Evolutionary conservation across 306 rosid species (phyloP), one percentile per base, ranked within the genome.

Genomic region (Ammopiptanthus mongolicus): DNA sequence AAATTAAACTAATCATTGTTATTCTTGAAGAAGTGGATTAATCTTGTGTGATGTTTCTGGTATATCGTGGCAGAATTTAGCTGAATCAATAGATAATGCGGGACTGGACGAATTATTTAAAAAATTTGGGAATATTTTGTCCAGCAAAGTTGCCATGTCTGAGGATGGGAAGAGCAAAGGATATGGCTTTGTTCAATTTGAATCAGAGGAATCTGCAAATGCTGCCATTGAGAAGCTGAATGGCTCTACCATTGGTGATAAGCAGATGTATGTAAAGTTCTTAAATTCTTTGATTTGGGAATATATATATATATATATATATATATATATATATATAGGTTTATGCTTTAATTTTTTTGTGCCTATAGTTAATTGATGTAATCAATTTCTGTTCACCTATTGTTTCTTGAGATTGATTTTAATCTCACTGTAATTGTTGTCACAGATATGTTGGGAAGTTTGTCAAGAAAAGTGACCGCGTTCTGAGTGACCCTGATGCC

Each of bases 141-240:
- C 96, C 47, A 81, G 97, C 91, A 93, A 93, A 86, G 87, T 93
- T 77, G 91, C 84, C 41, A 83, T 42, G 74, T 84, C 84, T 46
- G 98, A 93, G 22, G 93, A 86, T 81, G 98, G 97, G 62, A 91
- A 86, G 84, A 89, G 96, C 71, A 91, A 83, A 80, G 93, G 98
- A 46, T 87, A 93, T 51, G 97, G 97, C 51, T 93, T 91, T 88
- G 90, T 93, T 78, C 98, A 93, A 78, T 93, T 93, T 53, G 96
- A 91, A 56, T 69, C 86, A 34, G 97, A 88, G 86, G 96, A 89
- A 33, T 88, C 92, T 76, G 93, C 94, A 51, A 81, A 53, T 77
- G 83, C 83, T 76, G 97, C 97, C 68, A 91, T 89, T 47, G 88
- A 89, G 77, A 85, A 83, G 77, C 69, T 93, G 73, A 89, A 93